Evolutionary conservation across 805 yeast species (phyloP), one percentile per base, ranked within the genome.

Genomic region (Nakazawaea laoshanensis): DNA sequence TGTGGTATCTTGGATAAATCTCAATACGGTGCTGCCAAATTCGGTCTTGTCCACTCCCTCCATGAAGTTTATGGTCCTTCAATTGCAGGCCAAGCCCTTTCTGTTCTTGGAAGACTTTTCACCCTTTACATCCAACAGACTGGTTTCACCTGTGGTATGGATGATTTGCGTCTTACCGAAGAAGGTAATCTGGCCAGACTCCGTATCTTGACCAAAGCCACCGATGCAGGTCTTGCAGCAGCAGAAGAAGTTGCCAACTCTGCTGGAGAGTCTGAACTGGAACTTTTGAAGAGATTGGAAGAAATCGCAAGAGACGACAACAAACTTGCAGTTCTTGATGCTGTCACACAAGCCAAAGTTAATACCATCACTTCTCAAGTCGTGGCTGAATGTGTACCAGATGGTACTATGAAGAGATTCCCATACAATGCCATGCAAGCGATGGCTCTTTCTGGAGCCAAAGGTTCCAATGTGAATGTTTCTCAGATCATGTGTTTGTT

Each of bases 81-180:
- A 32, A 72, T 78, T 48, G 96, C 97, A 14, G 96, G 96, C 39
- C 80, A 83, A 51, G 71, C 92, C 5, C 65, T 92, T 30, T 81
- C 94, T 31, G 94, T 89, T n/a, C 68, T 92, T 40, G 97, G 98
- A 43, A 73, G 98, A 49, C 67, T 92, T 35, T 89, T 94, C 63
- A 94, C 99, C 15, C 86, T 84, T 57, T 92, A 86, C 57, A 87
- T 81, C 50, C 88, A 81, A 73, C 70, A 76, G 63, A 82, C 85
- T 37, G 97, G 96, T 2, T 84, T 92, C 53, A 92, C 98, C 6
- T 92, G 99, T 77, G 98, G 99, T 71, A 94, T 92, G 98, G 99
- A 92, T 56, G 99, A 92, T 64, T 68, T 92, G 57, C 75, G 95
- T 54, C 70, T 94, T 46, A 92, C 97, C 15, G 73, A 58, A 3